Percentiles rank a stretch among this genome's conserved stretches.
phyloP scores from a whole-genome alignment of 2,329 filamentous ascomycete species.

The Stachybotrys echinatus region DNA sequence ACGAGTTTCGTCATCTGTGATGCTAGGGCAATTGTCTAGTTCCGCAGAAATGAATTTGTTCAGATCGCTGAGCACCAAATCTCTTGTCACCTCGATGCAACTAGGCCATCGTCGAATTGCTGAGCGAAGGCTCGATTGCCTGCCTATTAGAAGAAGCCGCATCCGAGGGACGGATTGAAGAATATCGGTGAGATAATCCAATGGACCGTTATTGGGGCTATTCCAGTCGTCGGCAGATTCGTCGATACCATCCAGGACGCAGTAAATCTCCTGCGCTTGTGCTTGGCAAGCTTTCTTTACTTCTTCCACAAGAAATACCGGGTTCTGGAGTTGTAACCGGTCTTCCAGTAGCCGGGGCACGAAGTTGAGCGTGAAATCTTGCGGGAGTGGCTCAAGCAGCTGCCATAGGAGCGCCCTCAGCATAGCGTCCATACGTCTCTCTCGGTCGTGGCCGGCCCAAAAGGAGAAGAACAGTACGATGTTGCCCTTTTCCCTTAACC shows the following conservation, averaged over 20 bases:
- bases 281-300: neutral
- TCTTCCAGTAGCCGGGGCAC: neutral
- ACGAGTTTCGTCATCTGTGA: neutral
- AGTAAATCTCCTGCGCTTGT: neutral
- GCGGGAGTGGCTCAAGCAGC: neutral
- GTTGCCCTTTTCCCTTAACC: neutral
- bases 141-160: neutral
- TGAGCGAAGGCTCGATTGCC: neutral
- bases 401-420: neutral
- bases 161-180: neutral
- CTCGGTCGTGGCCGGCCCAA: neutral
- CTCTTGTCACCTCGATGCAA: neutral
- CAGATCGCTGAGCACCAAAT: neutral
- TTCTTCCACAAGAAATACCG: neutral
- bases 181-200: neutral
- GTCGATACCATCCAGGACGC: neutral
- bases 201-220: neutral
- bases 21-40: neutral
- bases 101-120: neutral
- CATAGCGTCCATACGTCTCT: neutral
- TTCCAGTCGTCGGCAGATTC: neutral
- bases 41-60: neutral
- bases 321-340: neutral
- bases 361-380: neutral
- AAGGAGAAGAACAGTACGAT: neutral